Conservation (phyloP, 2,329 filamentous ascomycete species). For the Aureobasidium sp. region DNA sequence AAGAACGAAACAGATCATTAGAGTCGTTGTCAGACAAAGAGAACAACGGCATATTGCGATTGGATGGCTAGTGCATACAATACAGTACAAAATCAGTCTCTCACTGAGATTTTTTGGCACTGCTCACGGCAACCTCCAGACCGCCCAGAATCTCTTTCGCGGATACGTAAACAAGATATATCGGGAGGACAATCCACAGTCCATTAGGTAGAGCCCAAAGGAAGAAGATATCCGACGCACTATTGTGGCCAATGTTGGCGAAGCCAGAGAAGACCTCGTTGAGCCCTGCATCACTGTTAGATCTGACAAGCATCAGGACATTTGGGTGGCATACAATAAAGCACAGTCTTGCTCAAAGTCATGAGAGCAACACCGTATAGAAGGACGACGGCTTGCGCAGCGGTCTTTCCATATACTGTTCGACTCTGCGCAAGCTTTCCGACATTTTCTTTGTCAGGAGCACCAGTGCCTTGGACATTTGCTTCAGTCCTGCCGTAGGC, state of each 20-base stretch:
- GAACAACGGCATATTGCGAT: neutral
- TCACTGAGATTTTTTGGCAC: conserved; percentile 21
- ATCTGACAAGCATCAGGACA: neutral
- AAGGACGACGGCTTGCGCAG: conserved; percentile 50
- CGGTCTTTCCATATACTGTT: conserved; percentile 46
- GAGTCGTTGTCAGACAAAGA: neutral
- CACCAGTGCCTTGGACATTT: conserved; percentile 31
- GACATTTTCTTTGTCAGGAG: conserved; percentile 34
- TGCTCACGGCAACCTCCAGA: conserved; percentile 40
- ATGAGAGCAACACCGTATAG: conserved; percentile 54
- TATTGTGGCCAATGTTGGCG: conserved; percentile 57
- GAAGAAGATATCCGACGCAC: conserved; percentile 44
- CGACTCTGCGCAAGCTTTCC: conserved; percentile 44
- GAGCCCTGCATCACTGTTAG: conserved; percentile 25
- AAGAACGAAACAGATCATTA: neutral
- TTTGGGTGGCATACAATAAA: conserved; percentile 49
- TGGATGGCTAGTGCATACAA: too few relatives aligned
- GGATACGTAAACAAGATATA: conserved; percentile 55
- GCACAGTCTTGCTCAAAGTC: conserved; percentile 60
- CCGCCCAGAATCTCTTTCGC: conserved; percentile 56
- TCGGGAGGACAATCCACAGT: conserved; percentile 50
- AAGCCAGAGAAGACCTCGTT: conserved; percentile 57
- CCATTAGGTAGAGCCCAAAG: conserved; percentile 59
- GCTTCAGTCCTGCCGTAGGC: conserved; percentile 30
- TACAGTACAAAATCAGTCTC: too few relatives aligned